Base-by-base conservation (phyloP, 305 asterid genomes). In the Fraxinus platypoda region DNA sequence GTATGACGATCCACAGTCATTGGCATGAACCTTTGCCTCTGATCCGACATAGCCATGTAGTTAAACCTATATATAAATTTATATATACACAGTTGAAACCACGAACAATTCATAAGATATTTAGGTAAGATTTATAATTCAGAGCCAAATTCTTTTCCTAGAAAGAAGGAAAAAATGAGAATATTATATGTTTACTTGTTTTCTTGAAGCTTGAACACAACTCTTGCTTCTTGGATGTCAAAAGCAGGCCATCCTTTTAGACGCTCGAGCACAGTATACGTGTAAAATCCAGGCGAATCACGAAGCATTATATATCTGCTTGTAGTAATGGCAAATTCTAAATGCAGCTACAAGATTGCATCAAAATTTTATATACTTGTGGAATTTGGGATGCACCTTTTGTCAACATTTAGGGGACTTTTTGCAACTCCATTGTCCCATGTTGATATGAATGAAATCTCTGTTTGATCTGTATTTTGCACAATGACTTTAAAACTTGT, bases 1-100 rank as follows among this genome's bases (percentile, higher is more conserved):
- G 28, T 78, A 0, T 0, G 7, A 2, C 95, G 92, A 73, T 93
- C 97, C 30, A 1, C 75, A 2, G 84, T 78, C 88, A 49, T 84
- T 74, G 97, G 97, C 97, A 93, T 93, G 19, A 80, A n/a, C 83
- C 95, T 87, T 84, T 89, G 91, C 52, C 93, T 91, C 57, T 76
- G 87, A 9, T 92, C 90, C 7, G 95, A 92, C 81, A 93, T 83
- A 26, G 97, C 97, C 97, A 92, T 91, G 84, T 85, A 92, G 17
- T 89, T 84, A 57, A 92, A 92, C 87, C 97, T 93, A 31, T 54
- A 35, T 11, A 12, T 33, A 49, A 41, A 31, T 5, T 57, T 1
- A n/a, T 57, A 4, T 23, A 57, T 19, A 19, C 26, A 6, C 26
- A 57, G 28, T n/a, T 62, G 31, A n/a, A 76, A 76, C 28, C 8